Evolutionary conservation across 495 filamentous ascomycete species (phyloP).

Genomic region (Aspergillus asperescens): DNA sequence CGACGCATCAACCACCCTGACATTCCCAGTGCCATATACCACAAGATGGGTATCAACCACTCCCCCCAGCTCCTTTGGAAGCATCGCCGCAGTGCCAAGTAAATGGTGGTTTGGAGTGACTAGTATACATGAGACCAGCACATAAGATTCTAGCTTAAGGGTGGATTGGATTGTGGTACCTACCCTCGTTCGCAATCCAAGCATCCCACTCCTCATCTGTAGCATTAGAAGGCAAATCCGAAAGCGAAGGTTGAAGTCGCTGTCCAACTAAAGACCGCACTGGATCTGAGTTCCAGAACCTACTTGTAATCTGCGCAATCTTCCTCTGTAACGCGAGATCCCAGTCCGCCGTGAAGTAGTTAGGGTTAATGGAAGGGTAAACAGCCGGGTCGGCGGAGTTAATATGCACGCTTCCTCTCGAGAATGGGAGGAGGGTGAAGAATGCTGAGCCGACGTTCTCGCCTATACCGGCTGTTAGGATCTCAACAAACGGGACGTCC

Average conservation of each 20-base stretch:
- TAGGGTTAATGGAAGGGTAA: conserved; percentile 29
- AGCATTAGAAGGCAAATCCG: background rate
- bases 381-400: conserved; percentile 24
- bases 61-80: background rate
- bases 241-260: conserved; percentile 39
- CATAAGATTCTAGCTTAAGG: background rate
- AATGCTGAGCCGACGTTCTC: conserved; percentile 28
- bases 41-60: background rate
- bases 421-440: conserved; percentile 37
- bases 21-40: background rate
- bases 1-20: background rate
- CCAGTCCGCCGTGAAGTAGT: conserved; percentile 47
- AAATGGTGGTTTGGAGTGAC: background rate
- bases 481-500: conserved; percentile 38
- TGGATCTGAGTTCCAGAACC: conserved; percentile 3
- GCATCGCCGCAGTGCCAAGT: background rate
- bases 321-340: background rate
- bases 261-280: background rate
- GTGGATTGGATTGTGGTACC: background rate
- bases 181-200: background rate
- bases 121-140: background rate
- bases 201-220: background rate
- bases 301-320: background rate
- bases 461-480: conserved; percentile 22
- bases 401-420: conserved; percentile 33